These are phyloP conservation scores for Pichia sp. DNA, from an alignment of 1,139 yeast genomes.

Conservation along the genomic window DNA sequence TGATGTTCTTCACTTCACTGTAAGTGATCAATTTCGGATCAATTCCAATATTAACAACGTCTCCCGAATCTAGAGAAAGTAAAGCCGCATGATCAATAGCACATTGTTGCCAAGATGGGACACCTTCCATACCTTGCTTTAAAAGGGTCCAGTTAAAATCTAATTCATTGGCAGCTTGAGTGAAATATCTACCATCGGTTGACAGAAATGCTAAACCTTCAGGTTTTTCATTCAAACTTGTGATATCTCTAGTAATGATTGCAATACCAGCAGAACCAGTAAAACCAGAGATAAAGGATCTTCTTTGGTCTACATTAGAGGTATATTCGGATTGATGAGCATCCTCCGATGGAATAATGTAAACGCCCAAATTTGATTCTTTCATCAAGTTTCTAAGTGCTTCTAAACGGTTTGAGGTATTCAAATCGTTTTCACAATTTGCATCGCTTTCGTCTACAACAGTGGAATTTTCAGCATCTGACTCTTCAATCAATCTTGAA, in stretches of 20 bases:
- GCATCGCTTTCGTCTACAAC: constrained; percentile 4
- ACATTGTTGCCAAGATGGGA: constrained; percentile 89
- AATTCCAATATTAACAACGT: constrained; percentile 37
- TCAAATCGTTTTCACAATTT: constrained; percentile 15
- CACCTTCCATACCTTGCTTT: constrained; percentile 64
- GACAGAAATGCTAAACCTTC: constrained; percentile 72
- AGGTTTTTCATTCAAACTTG: constrained; percentile 48
- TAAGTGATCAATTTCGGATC: constrained; percentile 68
- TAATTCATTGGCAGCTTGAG: constrained; percentile 82
- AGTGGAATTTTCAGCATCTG: neutral
- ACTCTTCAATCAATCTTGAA: neutral
- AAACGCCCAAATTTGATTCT: constrained; percentile 58
- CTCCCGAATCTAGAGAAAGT: constrained; percentile 34
- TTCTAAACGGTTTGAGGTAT: constrained; percentile 39
- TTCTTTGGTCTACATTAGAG: constrained; percentile 67
- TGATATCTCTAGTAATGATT: constrained; percentile 63
- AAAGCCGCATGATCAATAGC: constrained; percentile 56
- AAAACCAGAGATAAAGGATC: constrained; percentile 82
- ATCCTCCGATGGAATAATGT: constrained; percentile 86
- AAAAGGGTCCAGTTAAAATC: constrained; percentile 84
- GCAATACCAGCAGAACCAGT: constrained; percentile 97
- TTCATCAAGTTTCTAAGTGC: constrained; percentile 61
- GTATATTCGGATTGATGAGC: constrained; percentile 93
- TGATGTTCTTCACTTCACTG: constrained; percentile 31
- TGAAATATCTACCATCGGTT: constrained; percentile 92